Evolutionary conservation across 345 rosid species (phyloP), one percentile per base, ranked within the genome.

Genomic region (Lagerstroemia speciosa): DNA sequence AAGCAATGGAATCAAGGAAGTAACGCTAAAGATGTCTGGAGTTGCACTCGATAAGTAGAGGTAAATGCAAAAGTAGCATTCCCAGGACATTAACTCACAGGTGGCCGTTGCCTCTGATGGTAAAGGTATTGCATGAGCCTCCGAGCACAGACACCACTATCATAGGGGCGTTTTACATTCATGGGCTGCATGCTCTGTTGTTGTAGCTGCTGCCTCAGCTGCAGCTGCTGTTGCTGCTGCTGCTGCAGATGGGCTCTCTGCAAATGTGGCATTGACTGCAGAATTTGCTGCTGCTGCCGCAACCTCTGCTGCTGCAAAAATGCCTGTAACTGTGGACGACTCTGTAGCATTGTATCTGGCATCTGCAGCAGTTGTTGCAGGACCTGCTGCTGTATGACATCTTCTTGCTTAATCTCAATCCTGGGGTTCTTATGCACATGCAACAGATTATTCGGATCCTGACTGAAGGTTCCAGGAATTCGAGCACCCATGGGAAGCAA

Each of bases 101-200:
- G 76, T 67, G 96, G 93, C 61, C 95, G 81, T 77, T 87, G 97
- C 22, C 95, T 81, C 76, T 94, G 97, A 78, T 94, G 99, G 83
- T 85, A 94, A 26, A 94, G 77, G 76, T 94, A 94, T 76, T 94
- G 99, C 99, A 91, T 94, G 73, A 94, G 69, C 66, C 99, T 84
- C 32, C 99, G 96, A 61, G 95, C 90, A 73, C 99, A 94, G 30
- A 94, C 90, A 65, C 92, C 96, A 71, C 83, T 79, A 66, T 91
- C 94, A 72, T 75, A 84, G 55, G 86, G 83, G 65, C 86, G 87
- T 82, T 91, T 82, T 67, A 80, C 72, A 77, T 76, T 64, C 71
- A 68, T 78, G 67, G 85, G 80, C 68, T 89, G 98, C 79, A 90
- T 81, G 71, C 87, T 82, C 78, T 89, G 96, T 36, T 90, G 97